Evolutionary conservation across 768 basidiomycete genomes (phyloP), one percentile per base, ranked within the genome.

Genomic region (Boletus fagicola): DNA sequence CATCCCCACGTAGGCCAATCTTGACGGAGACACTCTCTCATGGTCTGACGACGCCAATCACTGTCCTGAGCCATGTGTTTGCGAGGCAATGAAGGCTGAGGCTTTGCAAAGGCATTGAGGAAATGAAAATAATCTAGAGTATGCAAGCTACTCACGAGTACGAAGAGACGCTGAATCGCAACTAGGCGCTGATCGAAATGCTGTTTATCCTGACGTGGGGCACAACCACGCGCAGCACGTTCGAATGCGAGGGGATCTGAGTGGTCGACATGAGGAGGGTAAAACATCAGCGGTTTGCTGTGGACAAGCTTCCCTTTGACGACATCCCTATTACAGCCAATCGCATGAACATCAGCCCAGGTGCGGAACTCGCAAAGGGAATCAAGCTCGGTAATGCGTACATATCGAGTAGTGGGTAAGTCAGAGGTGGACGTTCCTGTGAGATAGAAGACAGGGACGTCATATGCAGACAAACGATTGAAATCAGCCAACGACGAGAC

Each of bases 221-320:
- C 16, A 10, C 55, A 56, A 31, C 53, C 53, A 24, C 12, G 15
- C 1, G 43, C 43, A 24, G 35, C 43, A 7, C 13, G 11, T 45
- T 56, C 43, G 7, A 31, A 56, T 1, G 35, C 15, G 0, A 56
- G 5, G 0, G 52, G 43, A 38, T 56, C 43, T 2, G 16, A 38
- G 3, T 0, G 12, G 12, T 56, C 28, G 5, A 56, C 28, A 0
- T 39, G 35, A 24, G 43, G 53, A 2, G 53, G 52, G 1, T 55
- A 56, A 39, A 36, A 56, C 42, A 56, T 56, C 0, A 56, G 5
- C 0, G 52, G 43, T 12, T 56, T 56, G 22, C 52, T 55, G 2
- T 55, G 35, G 1, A 56, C 5, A 2, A 55, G 35, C 1, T 38
- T 56, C 1, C 35, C 24, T 8, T 24, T 45, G 5, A 54, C 2